Evolutionary conservation across 495 filamentous ascomycete species (phyloP).

Genomic region (Pseudoneurospora amorphoporcata): DNA sequence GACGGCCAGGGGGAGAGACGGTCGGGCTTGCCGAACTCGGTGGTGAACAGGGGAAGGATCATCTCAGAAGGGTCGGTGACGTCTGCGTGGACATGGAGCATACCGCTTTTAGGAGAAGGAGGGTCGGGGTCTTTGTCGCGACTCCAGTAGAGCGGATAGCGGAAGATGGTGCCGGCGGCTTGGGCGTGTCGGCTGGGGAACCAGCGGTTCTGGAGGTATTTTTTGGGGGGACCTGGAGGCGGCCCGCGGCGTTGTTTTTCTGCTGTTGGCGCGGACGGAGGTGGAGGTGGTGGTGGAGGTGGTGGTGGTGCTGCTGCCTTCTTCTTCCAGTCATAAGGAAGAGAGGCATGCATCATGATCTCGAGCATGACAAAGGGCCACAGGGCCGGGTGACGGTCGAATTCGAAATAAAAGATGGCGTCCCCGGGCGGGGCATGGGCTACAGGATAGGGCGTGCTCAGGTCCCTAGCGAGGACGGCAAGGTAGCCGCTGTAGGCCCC

Average conservation of each 20-base stretch:
- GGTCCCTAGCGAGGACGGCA: background rate
- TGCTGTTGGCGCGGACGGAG: background rate
- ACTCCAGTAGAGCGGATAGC: background rate
- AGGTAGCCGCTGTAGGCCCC: background rate
- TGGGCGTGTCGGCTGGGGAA: background rate
- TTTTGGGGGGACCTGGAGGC: background rate
- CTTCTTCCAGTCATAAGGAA: background rate
- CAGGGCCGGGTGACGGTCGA: background rate
- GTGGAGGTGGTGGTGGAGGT: background rate
- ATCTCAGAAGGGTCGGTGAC: background rate
- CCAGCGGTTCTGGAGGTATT: background rate
- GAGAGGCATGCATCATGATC: background rate
- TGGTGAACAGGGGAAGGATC: background rate
- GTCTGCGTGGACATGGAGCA: background rate
- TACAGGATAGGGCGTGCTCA: background rate
- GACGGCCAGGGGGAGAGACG: background rate
- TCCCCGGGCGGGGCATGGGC: background rate
- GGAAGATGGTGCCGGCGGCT: background rate
- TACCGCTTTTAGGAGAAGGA: background rate
- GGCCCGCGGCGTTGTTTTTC: no score
- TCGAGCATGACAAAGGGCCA: background rate
- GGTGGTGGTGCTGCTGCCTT: background rate
- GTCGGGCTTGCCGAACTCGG: background rate
- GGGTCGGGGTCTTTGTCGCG: background rate
- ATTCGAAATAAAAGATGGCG: background rate